Evolutionary conservation across 768 basidiomycete genomes (phyloP), one percentile per base, ranked within the genome.

Genomic region (Tricholomella constricta): DNA sequence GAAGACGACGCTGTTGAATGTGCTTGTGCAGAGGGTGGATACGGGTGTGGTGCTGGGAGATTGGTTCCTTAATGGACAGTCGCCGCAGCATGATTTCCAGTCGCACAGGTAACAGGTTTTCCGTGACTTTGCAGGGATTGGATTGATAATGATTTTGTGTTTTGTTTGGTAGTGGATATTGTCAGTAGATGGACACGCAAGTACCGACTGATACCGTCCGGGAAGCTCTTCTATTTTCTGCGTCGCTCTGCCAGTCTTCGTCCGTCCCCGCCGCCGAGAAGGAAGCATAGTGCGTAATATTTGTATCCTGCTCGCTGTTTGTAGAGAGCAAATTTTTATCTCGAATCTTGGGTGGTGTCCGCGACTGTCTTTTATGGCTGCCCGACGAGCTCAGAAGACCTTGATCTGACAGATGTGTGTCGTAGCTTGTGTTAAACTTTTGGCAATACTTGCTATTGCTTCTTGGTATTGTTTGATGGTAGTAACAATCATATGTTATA

Each of bases 121-220:
- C 19, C 10, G 11, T 22, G 6, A 20, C 23, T 20, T 32, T 22
- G 2, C 3, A n/a, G 14, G 26, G 29, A 11, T 32, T 32, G 31
- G 31, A 32, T 10, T 32, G 10, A 9, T 32, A 14, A 32, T 2
- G 31, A 32, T 10, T 9, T 36, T n/a, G 23, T 52, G 25, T 0
- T 25, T 31, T 10, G 3, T 19, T 56, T 37, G 52, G 8, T 26
- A 88, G 85, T 43, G 91, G 90, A 0, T 95, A 93, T 62, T 89
- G 87, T 52, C 91, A 95, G 63, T 93, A 96, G 64, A 82, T 82
- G 76, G 91, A 92, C 59, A 87, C 84, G 0, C 93, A 94, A 69
- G 77, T 88, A 17, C 79, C 83, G 22, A 83, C 85, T 7, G 70
- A 83, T 2, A 94, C 90, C 6, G 91, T 94, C 12, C 81, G 89